Base-by-base conservation (phyloP, 768 basidiomycete genomes). In the Naematelia aurantialba region DNA sequence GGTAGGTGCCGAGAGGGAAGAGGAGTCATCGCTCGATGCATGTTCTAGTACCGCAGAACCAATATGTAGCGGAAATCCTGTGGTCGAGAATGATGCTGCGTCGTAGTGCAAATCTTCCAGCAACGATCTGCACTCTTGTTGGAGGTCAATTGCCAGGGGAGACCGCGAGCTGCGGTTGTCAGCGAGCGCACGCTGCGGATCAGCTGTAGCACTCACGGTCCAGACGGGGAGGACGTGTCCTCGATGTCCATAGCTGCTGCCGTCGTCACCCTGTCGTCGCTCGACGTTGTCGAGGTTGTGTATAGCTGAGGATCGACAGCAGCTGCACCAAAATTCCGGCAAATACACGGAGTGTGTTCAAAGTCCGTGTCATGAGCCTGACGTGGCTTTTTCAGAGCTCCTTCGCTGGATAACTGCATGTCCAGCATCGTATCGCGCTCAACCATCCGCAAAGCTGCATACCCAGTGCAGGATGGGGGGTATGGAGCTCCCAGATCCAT, bases 1-100 rank as follows among this genome's bases (percentile, higher is more conserved):
- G 5, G 14, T 42, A 30, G 26, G 24, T 17, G 14, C 55, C 60
- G 44, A 57, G 57, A n/a, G 63, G 59, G 62, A 67, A 63, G 21
- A 68, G 46, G 45, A 65, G 58, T 39, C 17, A 39, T 8, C 8
- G 21, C 46, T 48, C 46, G 46, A 48, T 14, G 46, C 46, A 4
- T 48, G 22, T 12, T 48, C n/a, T 25, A 48, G 46, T 48, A 48
- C 13, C 17, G 17, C 17, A 17, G 34, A 17, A 39, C 34, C 17
- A 17, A 39, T 39, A 39, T n/a, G n/a, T n/a, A n/a, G n/a, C n/a
- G 34, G 17, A 39, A 8, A 39, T 39, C 8, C 8, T 39, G 34
- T 39, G 17, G 34, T 39, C 8, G 34, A 39, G 8, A 39, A 39
- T 39, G 34, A 39, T 8, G 8, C 17, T 39, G 8, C 34, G 17